phyloP scores from a whole-genome alignment of 257 asterid species.

The Coffea canephora region DNA sequence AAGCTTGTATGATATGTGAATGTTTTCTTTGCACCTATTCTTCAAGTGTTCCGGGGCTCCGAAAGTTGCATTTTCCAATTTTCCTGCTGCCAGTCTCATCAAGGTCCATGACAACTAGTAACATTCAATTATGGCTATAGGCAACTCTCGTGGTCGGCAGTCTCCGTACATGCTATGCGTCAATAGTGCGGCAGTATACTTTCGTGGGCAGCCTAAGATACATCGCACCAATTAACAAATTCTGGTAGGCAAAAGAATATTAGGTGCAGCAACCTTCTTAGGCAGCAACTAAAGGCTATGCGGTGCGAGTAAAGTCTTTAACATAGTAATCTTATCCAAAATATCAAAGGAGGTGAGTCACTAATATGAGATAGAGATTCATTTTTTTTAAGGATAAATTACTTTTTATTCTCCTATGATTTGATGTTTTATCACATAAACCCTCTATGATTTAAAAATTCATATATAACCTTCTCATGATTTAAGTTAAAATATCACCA shows the following conservation, averaged over 20 bases:
- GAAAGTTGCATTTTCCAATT: background rate
- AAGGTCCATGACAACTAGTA: background rate
- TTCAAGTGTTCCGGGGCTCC: background rate
- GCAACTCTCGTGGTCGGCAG: background rate
- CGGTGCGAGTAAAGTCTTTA: background rate
- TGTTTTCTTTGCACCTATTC: slow-evolving; percentile 1
- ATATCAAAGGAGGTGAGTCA: no score
- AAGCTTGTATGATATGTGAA: slow-evolving; percentile 17
- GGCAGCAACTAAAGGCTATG: background rate
- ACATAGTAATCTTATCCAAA: no score
- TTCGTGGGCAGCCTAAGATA: background rate
- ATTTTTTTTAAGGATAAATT: no score
- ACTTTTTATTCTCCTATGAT: no score
- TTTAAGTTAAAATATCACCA: no score
- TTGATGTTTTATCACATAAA: no score
- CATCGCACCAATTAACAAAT: background rate
- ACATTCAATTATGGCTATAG: background rate
- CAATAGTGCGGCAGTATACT: background rate
- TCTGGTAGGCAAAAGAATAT: background rate
- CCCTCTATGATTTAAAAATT: no score
- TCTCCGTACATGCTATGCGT: background rate
- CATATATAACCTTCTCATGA: no score
- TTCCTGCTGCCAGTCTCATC: background rate
- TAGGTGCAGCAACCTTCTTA: background rate
- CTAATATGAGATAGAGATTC: no score